Evolutionary conservation across 495 filamentous ascomycete genomes (phyloP), one percentile per base, ranked within the genome.

Genomic region (Neurospora sp.): DNA sequence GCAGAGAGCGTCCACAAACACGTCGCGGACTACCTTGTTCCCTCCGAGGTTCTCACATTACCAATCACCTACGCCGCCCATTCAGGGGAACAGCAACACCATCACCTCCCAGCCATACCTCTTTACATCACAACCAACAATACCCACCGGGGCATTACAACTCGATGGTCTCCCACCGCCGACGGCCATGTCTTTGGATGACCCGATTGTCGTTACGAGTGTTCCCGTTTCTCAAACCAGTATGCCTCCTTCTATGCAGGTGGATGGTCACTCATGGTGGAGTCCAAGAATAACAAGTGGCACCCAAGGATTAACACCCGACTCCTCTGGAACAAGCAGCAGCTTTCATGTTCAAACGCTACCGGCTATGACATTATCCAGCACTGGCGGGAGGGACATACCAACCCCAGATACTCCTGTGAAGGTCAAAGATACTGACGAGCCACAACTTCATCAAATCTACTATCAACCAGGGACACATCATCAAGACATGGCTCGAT

Each of bases 21-120:
- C 79, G 0, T 81, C 78, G 3, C 73, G 72, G n/a, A 81, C 78
- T 2, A 79, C 78, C 2, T 72, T 80, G 9, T 81, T 79, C 39
- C 73, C 41, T 35, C 42, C 72, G 5, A 44, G 69, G 3, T 31
- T 81, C 9, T 70, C 38, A 1, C 38, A 70, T 1, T 78, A 76
- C 31, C 73, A 74, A n/a, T 35, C 77, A 6, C 23, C 74, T 6
- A 70, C 70, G 4, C 10, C 74, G 0, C 71, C 75, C 6, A 35
- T 41, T 14, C 77, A 75, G 12, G 60, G 38, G 10, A 31, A 46
- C 16, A 69, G 23, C 40, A 75, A 69, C 23, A 66, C 37, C 1
- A 72, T 73, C 20, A 69, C 70, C 1, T 31, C 77, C 2, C 73
- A 46, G n/a, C 76, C 74, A 27, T 80, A 72, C 69, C 42, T 77